These are phyloP conservation scores for Pichia sp. DNA, from an alignment of 1,139 yeast species.

Conservation along the genomic window DNA sequence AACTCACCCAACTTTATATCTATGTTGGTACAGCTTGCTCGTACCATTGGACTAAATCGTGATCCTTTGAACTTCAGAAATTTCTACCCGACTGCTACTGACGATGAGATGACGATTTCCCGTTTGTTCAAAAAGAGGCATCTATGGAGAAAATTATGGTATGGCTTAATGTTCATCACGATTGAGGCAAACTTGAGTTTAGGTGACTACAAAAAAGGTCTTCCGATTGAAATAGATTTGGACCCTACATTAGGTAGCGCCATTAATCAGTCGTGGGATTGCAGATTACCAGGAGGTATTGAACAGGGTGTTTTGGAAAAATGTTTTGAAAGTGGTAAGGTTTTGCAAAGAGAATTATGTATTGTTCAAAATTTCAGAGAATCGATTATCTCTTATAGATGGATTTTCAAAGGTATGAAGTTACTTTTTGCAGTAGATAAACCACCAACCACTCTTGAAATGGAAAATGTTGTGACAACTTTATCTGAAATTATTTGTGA, in stretches of 20 bases:
- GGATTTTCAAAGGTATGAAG: conserved; percentile 35
- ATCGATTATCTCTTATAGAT: conserved; percentile 33
- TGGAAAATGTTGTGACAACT: conserved; percentile 28
- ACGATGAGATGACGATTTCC: conserved; percentile 27
- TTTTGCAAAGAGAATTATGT: conserved; percentile 33
- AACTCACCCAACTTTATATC: conserved; percentile 32
- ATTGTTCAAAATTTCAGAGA: conserved; percentile 35
- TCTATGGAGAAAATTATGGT: conserved; percentile 36
- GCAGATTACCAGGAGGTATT: conserved; percentile 34
- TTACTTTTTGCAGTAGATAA: conserved; percentile 32
- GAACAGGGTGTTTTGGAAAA: conserved; percentile 33
- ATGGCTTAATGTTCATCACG: conserved; percentile 29
- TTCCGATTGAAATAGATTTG: conserved; percentile 32
- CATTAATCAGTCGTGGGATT: conserved; percentile 32
- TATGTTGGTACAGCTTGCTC: conserved; percentile 33
- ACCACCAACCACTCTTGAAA: conserved; percentile 34
- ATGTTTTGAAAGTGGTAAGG: conserved; percentile 28
- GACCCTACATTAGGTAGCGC: conserved; percentile 30
- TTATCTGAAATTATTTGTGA: conserved; percentile 33
- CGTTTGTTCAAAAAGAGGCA: conserved; percentile 32
- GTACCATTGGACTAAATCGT: conserved; percentile 34
- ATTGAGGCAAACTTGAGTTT: conserved; percentile 32
- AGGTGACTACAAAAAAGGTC: conserved; percentile 34
- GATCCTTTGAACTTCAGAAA: conserved; percentile 34
- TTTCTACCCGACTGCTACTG: conserved; percentile 28